These are phyloP conservation scores for Lumnitzera racemosa DNA, from an alignment of 345 rosid species.

Conservation along the genomic window DNA sequence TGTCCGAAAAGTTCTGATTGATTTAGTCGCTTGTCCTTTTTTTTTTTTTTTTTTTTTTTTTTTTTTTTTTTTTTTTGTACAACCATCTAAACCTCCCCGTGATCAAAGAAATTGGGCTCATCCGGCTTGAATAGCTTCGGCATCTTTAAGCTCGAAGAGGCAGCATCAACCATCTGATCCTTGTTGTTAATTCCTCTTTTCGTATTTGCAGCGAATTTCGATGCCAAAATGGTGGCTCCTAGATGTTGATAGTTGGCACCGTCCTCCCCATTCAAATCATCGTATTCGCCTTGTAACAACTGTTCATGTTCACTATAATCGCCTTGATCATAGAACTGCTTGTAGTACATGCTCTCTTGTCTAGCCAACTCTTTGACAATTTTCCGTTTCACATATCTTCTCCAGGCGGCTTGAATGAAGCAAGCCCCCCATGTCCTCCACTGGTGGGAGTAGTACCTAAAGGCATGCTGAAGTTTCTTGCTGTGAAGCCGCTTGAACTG, in stretches of 20 bases:
- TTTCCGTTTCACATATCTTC: constrained; percentile 55
- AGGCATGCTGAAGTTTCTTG: constrained; percentile 85
- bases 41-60: not conserved
- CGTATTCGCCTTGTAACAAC: constrained; percentile 16
- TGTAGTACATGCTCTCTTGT: constrained; percentile 32
- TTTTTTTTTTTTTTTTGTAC: not conserved
- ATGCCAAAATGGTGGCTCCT: constrained; percentile 60
- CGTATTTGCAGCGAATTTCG: constrained; percentile 60
- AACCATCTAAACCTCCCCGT: constrained; percentile 1
- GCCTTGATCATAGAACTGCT: constrained; percentile 14
- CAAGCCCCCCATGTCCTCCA: constrained; percentile 94
- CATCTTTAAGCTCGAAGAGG: constrained; percentile 57
- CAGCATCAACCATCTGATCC: constrained; percentile 25
- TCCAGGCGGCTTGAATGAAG: constrained; percentile 82
- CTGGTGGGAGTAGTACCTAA: constrained; percentile 90
- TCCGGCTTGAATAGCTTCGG: constrained; percentile 71
- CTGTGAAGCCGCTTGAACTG: constrained; percentile 94
- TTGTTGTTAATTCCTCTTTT: constrained; percentile 41
- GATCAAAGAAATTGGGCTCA: constrained; percentile 53
- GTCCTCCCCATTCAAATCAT: constrained; percentile 20
- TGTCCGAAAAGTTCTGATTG: too few species aligned
- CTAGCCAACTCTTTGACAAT: constrained; percentile 47
- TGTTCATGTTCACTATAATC: constrained; percentile 10
- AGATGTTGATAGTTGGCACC: constrained; percentile 27
- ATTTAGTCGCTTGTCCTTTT: not conserved